phyloP scores from a whole-genome alignment of 2,329 filamentous ascomycete species.

The Cryphonectria carpinicola region DNA sequence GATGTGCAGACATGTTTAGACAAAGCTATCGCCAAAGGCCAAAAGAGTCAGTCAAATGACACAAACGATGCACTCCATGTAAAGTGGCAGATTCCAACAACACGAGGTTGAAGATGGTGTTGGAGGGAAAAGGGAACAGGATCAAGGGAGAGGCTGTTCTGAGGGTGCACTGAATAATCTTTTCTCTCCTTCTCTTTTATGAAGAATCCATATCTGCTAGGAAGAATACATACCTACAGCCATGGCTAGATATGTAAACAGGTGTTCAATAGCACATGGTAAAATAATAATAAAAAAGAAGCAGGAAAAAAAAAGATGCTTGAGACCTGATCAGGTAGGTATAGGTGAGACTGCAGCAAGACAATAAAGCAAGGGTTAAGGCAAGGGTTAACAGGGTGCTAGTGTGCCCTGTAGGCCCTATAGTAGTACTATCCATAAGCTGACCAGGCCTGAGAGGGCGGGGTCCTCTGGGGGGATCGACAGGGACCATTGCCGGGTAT shows the following conservation, averaged over 20 bases:
- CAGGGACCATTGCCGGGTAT: slow-evolving; percentile 8
- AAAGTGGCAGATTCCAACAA: neutral
- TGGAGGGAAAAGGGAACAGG: neutral
- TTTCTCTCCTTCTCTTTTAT: neutral
- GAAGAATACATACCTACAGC: neutral
- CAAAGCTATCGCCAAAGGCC: neutral
- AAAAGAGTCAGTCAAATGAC: neutral
- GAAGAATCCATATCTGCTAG: neutral
- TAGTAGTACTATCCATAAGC: neutral
- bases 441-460: neutral
- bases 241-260: neutral
- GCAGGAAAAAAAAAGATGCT: neutral
- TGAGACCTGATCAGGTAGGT: slow-evolving; percentile 1
- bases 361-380: neutral
- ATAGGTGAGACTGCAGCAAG: neutral
- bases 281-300: too few relatives aligned
- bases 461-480: slow-evolving; percentile 5
- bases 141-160: neutral
- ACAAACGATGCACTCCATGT: neutral
- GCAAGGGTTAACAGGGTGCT: neutral
- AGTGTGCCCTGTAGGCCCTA: neutral
- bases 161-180: neutral
- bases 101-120: neutral
- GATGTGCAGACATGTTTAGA: neutral
- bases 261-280: neutral